Percentiles rank a stretch among this genome's conserved stretches.
Evolutionary conservation across 805 yeast genomes (phyloP).

Genomic region (Saturnispora saitoi): DNA sequence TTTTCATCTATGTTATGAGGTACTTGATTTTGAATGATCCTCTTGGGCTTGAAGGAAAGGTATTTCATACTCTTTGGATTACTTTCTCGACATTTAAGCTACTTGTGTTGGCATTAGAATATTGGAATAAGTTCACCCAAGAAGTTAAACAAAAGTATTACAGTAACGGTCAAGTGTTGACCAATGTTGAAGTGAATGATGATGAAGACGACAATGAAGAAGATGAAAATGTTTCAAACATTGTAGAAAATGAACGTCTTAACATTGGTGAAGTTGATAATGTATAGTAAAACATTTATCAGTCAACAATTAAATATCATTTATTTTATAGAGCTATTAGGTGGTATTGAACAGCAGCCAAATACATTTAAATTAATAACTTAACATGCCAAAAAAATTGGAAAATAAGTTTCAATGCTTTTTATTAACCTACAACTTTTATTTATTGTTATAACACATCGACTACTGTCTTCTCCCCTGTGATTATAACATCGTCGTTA

Average conservation of each 20-base stretch:
- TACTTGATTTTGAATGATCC: constrained; percentile 3
- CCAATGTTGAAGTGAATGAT: constrained; percentile 19
- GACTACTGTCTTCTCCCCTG: constrained; percentile 3
- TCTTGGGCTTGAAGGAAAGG: constrained; percentile 1
- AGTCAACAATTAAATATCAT: neutral
- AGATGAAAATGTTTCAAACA: constrained; percentile 1
- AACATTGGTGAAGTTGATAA: neutral
- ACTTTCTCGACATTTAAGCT: neutral
- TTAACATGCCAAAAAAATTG: neutral
- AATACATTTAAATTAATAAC: neutral
- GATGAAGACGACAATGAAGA: constrained; percentile 15
- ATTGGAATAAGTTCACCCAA: constrained; percentile 4
- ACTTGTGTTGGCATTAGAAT: neutral
- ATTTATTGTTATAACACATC: neutral
- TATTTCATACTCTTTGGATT: constrained; percentile 1
- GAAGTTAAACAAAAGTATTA: constrained; percentile 22
- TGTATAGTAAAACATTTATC: neutral
- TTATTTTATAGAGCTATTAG: neutral
- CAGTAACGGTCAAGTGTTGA: constrained; percentile 20
- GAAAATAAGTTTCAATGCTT: no score
- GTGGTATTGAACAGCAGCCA: neutral
- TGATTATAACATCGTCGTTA: constrained; percentile 17
- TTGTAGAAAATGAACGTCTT: neutral
- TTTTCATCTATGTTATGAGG: neutral
- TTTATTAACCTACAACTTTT: no score